Percentiles rank a stretch among this genome's conserved stretches.
These are phyloP conservation scores for Coniferiporia weirii DNA, from an alignment of 1,284 basidiomycete genomes.

Conservation along the genomic window DNA sequence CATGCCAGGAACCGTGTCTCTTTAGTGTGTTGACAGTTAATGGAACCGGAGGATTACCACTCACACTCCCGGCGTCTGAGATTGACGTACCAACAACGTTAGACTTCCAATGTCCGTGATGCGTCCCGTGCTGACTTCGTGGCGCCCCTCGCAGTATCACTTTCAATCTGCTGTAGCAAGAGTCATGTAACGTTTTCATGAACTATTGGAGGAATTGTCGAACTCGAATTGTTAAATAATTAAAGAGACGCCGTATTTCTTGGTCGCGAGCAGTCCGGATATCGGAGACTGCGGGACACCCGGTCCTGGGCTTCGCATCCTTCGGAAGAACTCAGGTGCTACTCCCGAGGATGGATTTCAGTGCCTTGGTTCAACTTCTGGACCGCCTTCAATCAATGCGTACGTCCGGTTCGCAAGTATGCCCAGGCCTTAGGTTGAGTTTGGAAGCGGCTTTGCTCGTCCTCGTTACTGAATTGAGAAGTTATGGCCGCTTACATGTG, in stretches of 20 bases:
- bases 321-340: background rate
- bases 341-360: background rate
- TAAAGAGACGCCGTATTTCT: background rate
- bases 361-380: background rate
- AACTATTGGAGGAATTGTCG: too few species aligned
- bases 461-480: too few species aligned
- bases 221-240: background rate
- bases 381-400: too few species aligned
- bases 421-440: too few species aligned
- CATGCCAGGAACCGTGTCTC: background rate
- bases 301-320: background rate
- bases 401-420: too few species aligned
- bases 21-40: slow-evolving; percentile 11
- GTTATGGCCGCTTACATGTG: too few species aligned
- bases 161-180: background rate
- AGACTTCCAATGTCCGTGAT: slow-evolving; percentile 16
- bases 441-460: too few species aligned
- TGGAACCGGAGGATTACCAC: slow-evolving; percentile 12
- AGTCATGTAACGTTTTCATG: background rate
- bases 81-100: slow-evolving; percentile 13
- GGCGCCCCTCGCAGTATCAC: background rate
- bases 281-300: background rate
- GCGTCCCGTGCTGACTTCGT: slow-evolving; percentile 1
- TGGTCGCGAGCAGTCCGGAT: background rate
- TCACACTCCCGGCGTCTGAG: background rate